Evolutionary conservation across 2,329 filamentous ascomycete genomes (phyloP), one percentile per base, ranked within the genome.

Genomic region (Nothophaeocryptopus gaeumannii): DNA sequence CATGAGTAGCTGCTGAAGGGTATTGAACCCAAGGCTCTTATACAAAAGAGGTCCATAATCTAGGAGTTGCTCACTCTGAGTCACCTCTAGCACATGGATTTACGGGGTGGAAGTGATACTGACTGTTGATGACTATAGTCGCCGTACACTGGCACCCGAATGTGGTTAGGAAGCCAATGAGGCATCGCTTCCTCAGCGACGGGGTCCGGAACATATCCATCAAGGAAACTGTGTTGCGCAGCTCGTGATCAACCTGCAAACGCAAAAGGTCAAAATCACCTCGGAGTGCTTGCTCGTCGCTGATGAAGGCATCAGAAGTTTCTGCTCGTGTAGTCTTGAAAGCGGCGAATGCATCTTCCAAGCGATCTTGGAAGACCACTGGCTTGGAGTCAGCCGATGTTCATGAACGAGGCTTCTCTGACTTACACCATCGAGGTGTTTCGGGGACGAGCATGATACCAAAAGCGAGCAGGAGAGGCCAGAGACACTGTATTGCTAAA

Each of bases 371-470:
- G n/a, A 40, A 14, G n/a, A 32, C 5, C 14, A 31, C 39, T 41
- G 29, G 20, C 20, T 26, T 7, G 7, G 7, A 26, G 20, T 26
- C 20, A 26, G 20, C 20, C 20, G 20, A 26, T 26, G 20, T 3
- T 26, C 20, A 26, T 26, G 20, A 3, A 26, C 20, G 20, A 26
- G 20, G 4, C 3, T 26, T 26, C 7, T 26, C 20, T 5, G 8
- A 7, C 49, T 39, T n/a, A 45, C 43, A 15, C 43, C 43, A 45
- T 9, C 43, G 43, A 9, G 43, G 43, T 11, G 43, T 16, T 34
- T 46, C 43, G 2, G 34, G 43, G 5, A 46, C n/a, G 9, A 16
- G 13, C 41, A 44, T 44, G 14, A 44, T 14, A 8, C 41, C 41
- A 35, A 13, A 12, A 16, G 31, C 41, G 8, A 44, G 9, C 10